Conservation (phyloP, 1,139 yeast genomes). For the Suhomyces atakaporum region DNA sequence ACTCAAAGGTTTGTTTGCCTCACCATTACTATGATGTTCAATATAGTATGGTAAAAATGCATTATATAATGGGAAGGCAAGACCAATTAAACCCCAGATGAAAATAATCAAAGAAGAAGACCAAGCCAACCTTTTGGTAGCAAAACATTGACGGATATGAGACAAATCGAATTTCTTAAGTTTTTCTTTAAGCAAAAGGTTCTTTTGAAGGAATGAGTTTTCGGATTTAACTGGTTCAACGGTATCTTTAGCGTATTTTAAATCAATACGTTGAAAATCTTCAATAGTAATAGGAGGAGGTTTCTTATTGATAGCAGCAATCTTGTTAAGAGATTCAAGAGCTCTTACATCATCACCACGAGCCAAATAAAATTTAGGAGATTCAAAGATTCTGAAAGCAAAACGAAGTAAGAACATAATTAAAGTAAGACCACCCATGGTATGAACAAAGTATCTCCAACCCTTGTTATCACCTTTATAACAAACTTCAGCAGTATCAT, state of each 20-base stretch:
- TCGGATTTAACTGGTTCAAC: constrained; percentile 15
- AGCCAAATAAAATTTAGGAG: constrained; percentile 42
- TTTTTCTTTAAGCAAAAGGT: constrained; percentile 28
- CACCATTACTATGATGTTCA: constrained; percentile 32
- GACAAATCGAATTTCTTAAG: constrained; percentile 30
- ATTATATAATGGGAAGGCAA: constrained; percentile 48
- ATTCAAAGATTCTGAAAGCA: constrained; percentile 39
- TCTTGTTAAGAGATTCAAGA: constrained; percentile 36
- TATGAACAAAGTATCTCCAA: constrained; percentile 46
- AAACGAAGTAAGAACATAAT: constrained; percentile 39
- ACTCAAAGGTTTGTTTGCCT: constrained; percentile 33
- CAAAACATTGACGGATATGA: constrained; percentile 41
- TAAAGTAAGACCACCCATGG: constrained; percentile 45
- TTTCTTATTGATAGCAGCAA: constrained; percentile 37
- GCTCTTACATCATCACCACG: constrained; percentile 41
- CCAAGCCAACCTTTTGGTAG: constrained; percentile 32
- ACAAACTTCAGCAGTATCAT: constrained; percentile 24
- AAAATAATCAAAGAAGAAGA: constrained; percentile 39
- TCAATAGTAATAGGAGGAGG: constrained; percentile 30
- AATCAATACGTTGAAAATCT: constrained; percentile 33
- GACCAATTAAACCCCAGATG: constrained; percentile 47
- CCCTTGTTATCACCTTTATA: constrained; percentile 41
- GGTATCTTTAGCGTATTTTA: constrained; percentile 10
- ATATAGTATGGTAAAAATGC: constrained; percentile 46
- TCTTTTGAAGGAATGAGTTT: constrained; percentile 11